A percentile compares a stretch with the other conserved stretches of the same genome.
These are phyloP conservation scores for Penicillium longicatenatum DNA, from an alignment of 495 filamentous ascomycete genomes.

Conservation along the genomic window DNA sequence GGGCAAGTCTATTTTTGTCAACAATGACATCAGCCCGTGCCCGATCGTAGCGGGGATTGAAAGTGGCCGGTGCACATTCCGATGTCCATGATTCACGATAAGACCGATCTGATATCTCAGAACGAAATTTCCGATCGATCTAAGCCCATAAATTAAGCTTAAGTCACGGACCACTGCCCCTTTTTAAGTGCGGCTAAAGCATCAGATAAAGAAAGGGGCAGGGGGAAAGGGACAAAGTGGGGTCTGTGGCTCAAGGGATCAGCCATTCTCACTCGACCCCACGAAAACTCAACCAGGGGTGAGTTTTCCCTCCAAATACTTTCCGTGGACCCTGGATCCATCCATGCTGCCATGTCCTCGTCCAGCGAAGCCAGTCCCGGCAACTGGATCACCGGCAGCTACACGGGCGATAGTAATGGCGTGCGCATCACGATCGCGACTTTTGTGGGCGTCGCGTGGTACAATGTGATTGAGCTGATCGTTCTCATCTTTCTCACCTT, in stretches of 20 bases:
- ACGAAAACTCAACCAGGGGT: constrained; percentile 8
- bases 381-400: constrained; percentile 33
- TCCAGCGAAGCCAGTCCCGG: constrained; percentile 27
- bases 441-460: constrained; percentile 40
- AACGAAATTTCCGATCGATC: not conserved
- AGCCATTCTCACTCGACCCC: constrained; percentile 5
- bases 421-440: constrained; percentile 41
- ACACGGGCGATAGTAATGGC: constrained; percentile 26
- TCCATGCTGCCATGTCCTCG: constrained; percentile 22
- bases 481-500: constrained; percentile 46
- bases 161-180: not conserved
- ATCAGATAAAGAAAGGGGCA: constrained; percentile 1
- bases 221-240: not conserved
- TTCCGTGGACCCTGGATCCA: not conserved
- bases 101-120: not conserved
- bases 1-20: too few relatives aligned
- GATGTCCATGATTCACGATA: not conserved
- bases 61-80: not conserved
- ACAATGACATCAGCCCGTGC: too few relatives aligned
- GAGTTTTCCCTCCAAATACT: not conserved
- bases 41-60: too few relatives aligned
- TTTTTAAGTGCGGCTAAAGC: not conserved
- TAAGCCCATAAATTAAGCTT: constrained; percentile 1
- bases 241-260: not conserved
- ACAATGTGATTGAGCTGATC: constrained; percentile 42